A percentile compares a stretch with the other conserved stretches of the same genome.
These are phyloP conservation scores for Pseudopithomyces chartarum DNA, from an alignment of 2,329 filamentous ascomycete genomes.

Conservation along the genomic window DNA sequence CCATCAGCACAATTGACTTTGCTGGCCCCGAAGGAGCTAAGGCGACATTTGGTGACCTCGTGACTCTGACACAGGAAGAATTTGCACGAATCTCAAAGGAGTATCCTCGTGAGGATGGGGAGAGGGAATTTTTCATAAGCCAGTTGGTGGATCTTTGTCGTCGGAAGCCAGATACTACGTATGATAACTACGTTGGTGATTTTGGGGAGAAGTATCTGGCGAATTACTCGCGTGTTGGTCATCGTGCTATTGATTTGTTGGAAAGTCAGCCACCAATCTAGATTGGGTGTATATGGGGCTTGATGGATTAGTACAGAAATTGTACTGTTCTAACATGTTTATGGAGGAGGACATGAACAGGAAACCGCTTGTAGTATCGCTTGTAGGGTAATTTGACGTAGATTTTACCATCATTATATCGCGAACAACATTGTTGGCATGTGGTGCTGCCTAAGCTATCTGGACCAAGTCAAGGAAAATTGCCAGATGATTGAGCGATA, in stretches of 20 bases:
- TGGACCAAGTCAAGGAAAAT: too few species aligned
- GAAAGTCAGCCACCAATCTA: too few species aligned
- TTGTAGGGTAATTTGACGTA: too few species aligned
- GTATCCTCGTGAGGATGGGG: constrained; percentile 39
- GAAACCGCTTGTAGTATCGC: too few species aligned
- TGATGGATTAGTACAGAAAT: too few species aligned
- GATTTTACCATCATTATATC: too few species aligned
- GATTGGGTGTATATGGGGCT: too few species aligned
- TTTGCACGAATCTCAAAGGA: constrained; percentile 24
- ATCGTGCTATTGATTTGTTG: neutral
- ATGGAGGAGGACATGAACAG: too few species aligned
- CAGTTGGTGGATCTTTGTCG: constrained; percentile 48
- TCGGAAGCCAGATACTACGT: constrained; percentile 49
- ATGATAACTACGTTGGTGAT: constrained; percentile 43
- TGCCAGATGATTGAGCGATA: too few species aligned
- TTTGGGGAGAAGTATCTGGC: constrained; percentile 33
- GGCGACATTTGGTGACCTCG: neutral
- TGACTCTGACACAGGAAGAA: constrained; percentile 4
- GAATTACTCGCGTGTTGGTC: neutral
- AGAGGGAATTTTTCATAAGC: constrained; percentile 43
- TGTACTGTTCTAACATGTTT: too few species aligned
- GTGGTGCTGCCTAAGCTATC: too few species aligned
- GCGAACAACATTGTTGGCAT: too few species aligned
- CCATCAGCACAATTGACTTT: neutral
- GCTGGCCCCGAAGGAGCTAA: neutral